Evolutionary conservation across 202 grass and related monocot species (phyloP), one percentile per base, ranked within the genome.

Genomic region (Digitaria exilis): DNA sequence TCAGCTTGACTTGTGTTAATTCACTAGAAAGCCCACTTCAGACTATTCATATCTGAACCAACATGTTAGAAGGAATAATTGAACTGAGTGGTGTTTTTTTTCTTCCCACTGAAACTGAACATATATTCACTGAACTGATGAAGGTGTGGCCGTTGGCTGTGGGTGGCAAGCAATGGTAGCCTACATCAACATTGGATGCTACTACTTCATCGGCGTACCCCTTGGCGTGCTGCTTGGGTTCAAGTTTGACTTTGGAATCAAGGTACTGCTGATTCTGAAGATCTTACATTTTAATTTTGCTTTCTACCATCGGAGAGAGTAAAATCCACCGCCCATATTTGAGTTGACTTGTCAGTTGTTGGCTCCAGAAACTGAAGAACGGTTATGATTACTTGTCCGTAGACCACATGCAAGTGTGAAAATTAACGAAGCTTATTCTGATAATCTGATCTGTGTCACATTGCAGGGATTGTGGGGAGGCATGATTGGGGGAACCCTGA

Each of bases 401-500:
- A 65, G 13, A 14, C 51, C 30, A 41, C 29, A 6, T 71, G 64
- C 34, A 81, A 85, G 55, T 85, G 64, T 85, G 57, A 72, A 26
- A 30, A 73, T 7, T 58, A 5, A 10, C 11, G 43, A 2, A 50
- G 16, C 16, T 19, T 50, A 18, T 50, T 50, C 15, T 19, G 15
- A 50, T 50, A 50, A 50, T 58, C 55, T 65, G 62, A 41, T 42
- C 17, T 2, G 35, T 7, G 62, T 48, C 25, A 26, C 75, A 51
- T 87, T 89, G 26, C 88, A 97, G 95, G 95, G 95, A 72, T 65
- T 97, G 65, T 97, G 95, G 95, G 90, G 91, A 85, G 95, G 95
- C 59, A 90, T 97, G 92, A 85, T 97, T 21, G 80, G 86, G n/a
- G 95, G 95, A 6, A 97, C 87, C 0, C 48, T 91, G 7, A 91